Conservation (phyloP, 139 green algal species). For the Edaphochlamys debaryana region DNA sequence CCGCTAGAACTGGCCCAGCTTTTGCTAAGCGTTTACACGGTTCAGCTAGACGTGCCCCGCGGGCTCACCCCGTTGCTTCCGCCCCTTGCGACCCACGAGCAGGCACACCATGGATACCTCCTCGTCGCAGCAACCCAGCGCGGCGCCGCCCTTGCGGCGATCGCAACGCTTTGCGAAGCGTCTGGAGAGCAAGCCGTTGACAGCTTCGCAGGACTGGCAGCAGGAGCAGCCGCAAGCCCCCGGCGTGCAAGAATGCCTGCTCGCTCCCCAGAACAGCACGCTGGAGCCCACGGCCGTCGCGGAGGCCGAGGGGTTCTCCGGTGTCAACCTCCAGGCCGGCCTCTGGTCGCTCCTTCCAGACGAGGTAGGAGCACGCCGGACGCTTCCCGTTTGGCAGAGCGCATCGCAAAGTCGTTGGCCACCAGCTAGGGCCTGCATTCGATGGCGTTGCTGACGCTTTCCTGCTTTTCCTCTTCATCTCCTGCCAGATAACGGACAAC, state of each 20-base stretch:
- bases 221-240: neutral
- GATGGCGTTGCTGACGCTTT: neutral
- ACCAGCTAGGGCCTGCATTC: neutral
- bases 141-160: neutral
- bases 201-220: conserved; percentile 21
- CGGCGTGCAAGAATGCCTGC: conserved; percentile 4
- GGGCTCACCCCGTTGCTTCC: too few species aligned
- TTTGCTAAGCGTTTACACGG: too few species aligned
- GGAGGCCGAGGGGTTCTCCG: conserved; percentile 14
- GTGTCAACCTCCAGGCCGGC: conserved; percentile 16
- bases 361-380: conserved; percentile 42
- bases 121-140: neutral
- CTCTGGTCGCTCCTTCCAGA: conserved; percentile 49
- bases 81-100: too few species aligned
- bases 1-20: too few species aligned
- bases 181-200: neutral
- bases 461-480: too few species aligned
- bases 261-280: conserved; percentile 13
- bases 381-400: too few species aligned
- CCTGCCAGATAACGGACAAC: conserved; percentile 69
- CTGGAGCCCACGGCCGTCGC: neutral
- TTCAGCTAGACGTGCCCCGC: too few species aligned
- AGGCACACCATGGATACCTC: conserved; percentile 8
- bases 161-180: conserved; percentile 33
- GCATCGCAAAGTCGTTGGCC: too few species aligned